Base-by-base conservation (phyloP, 2,329 filamentous ascomycete genomes). In the Pezicula radicicola region DNA sequence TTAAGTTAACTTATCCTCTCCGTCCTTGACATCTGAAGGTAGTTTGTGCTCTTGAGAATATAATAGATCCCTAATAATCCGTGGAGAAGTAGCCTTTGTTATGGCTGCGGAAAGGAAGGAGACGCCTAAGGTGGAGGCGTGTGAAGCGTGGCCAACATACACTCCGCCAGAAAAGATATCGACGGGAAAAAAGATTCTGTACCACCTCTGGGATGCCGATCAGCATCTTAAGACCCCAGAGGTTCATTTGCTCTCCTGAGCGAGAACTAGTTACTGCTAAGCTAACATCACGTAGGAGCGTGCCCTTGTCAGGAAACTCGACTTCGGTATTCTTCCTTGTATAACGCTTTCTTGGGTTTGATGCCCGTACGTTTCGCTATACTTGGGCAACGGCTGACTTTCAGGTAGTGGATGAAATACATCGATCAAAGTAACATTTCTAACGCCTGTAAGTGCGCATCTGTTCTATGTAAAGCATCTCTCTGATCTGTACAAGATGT, bases 341-440 rank as follows among this genome's bases (percentile, higher is more conserved):
- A 25, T 16, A 4, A 42, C 39, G 4, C 39, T 42, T 42, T 13
- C 18, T 21, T 42, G 39, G 39, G 39, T 42, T 19, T 3, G 39
- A 9, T 25, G 18, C 16, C 18, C 12, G 16, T 21, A 19, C 6
- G 5, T 10, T 8, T 10, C 18, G 9, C 15, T 13, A 12, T 13
- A 21, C 2, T 12, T 9, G 13, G 9, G 7, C 13, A 21, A 9
- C 12, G 9, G 21, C 6, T 42, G 21, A 42, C 4, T 19, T 18
- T 18, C 5, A 25, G 6, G 7, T 2, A 42, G 39, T 42, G 39
- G 39, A 42, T 42, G 39, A 81, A 87, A 49, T 19, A 55, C 50
- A 55, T 57, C 42, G 69, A 75, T 51, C 73, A 74, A 27, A 60
- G 68, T 6, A 76, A 76, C 49, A 70, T 75, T 45, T 74, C 70